Percentiles rank a stretch among this genome's conserved stretches.
phyloP scores from a whole-genome alignment of 2,329 filamentous ascomycete species.

The Phaeosphaeriaceae sp. region DNA sequence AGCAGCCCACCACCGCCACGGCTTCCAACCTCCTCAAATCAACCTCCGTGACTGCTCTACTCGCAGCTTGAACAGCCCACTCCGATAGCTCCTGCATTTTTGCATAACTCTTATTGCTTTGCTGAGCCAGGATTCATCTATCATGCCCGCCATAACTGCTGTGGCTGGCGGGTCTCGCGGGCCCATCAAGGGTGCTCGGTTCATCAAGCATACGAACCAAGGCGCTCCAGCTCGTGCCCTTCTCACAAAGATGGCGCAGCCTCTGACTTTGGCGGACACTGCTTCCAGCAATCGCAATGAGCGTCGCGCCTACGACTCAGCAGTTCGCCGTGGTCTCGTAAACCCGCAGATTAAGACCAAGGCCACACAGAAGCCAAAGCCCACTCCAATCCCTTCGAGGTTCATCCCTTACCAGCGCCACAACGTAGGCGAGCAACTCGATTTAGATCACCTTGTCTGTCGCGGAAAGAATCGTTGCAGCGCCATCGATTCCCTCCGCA shows the following conservation, averaged over 20 bases:
- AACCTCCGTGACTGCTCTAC: not conserved
- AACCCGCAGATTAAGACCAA: no score
- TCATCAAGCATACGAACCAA: no score
- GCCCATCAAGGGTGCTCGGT: no score
- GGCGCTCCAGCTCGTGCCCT: not conserved
- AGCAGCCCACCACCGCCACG: not conserved
- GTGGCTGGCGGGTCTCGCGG: no score
- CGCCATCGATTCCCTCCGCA: no score
- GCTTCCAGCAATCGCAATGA: not conserved
- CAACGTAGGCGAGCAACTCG: no score
- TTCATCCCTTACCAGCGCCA: no score
- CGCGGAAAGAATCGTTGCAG: no score
- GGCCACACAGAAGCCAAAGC: no score
- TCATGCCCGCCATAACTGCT: not conserved
- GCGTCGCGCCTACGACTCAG: not conserved
- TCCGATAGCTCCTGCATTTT: not conserved
- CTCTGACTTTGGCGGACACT: not conserved
- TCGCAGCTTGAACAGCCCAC: not conserved
- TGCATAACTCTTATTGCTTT: not conserved
- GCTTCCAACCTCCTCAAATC: not conserved
- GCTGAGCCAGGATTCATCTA: no score
- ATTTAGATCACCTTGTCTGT: no score
- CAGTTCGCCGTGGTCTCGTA: not conserved
- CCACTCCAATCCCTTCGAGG: no score
- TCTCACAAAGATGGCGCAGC: not conserved